Conservation (phyloP, 2,329 filamentous ascomycete genomes). For the Drechslerella coelobrocha region DNA sequence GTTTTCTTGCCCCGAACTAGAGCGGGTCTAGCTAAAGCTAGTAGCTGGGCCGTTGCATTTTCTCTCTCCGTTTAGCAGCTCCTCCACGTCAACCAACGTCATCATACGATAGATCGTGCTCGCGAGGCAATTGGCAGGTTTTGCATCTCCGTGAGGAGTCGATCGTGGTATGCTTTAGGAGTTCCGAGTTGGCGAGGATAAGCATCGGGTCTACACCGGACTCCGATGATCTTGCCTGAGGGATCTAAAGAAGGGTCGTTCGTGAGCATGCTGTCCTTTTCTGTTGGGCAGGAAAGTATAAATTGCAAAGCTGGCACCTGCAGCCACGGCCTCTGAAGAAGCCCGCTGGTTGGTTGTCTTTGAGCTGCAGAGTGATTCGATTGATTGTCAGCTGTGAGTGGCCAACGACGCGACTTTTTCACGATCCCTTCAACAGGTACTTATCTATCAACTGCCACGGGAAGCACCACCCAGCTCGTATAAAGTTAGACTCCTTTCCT, state of each 20-base stretch:
- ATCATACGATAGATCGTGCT: slow-evolving; percentile 6
- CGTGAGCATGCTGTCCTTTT: slow-evolving; percentile 1
- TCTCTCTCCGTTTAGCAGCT: slow-evolving; percentile 11
- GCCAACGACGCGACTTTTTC: slow-evolving; percentile 19
- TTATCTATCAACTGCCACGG: slow-evolving; percentile 4
- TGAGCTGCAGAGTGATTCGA: slow-evolving; percentile 42
- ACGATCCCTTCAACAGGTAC: slow-evolving; percentile 11
- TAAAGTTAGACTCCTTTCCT: slow-evolving; percentile 1
- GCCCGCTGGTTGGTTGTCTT: slow-evolving; percentile 18
- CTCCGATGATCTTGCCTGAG: slow-evolving; percentile 6
- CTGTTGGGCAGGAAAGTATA: slow-evolving; percentile 11
- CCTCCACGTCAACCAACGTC: slow-evolving; percentile 25
- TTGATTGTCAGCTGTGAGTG: slow-evolving; percentile 25
- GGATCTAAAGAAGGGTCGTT: neutral
- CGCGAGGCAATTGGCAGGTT: slow-evolving; percentile 14
- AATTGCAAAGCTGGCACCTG: slow-evolving; percentile 17
- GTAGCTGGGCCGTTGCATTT: too few species aligned
- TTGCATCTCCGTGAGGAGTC: neutral
- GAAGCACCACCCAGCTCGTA: slow-evolving; percentile 4
- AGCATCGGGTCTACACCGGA: slow-evolving; percentile 15
- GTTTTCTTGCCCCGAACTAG: neutral
- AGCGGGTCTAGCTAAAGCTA: too few species aligned
- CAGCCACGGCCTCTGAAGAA: slow-evolving; percentile 11
- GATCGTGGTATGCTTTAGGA: neutral
- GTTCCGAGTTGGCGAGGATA: neutral